A percentile compares a stretch with the other conserved stretches of the same genome.
phyloP scores from a whole-genome alignment of 192 early-diverging fungal genomes.

The Tieghemiomyces parasiticus region DNA sequence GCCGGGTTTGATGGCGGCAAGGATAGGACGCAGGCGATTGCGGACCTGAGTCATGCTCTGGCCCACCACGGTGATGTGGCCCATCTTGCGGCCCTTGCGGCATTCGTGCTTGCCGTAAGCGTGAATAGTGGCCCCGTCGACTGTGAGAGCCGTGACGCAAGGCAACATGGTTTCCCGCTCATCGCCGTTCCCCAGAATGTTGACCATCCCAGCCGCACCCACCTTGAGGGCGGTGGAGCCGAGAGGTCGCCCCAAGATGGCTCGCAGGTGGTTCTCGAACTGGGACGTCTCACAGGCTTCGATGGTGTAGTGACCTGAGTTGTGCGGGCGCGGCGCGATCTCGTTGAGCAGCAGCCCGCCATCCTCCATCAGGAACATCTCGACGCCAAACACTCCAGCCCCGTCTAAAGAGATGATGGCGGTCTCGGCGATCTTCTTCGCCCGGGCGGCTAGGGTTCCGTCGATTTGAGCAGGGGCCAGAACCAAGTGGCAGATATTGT shows the following conservation, averaged over 20 bases:
- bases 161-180: conserved; percentile 43
- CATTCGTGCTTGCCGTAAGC: conserved; percentile 89
- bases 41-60: conserved; percentile 71
- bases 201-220: conserved; percentile 84
- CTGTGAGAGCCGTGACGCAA: conserved; percentile 37
- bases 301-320: conserved; percentile 98
- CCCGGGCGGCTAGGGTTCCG: conserved; percentile 50
- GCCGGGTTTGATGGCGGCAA: conserved; percentile 33
- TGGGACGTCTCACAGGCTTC: conserved; percentile 96
- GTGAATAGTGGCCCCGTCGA: conserved; percentile 81
- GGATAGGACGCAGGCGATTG: conserved; percentile 38
- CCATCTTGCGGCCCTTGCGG: conserved; percentile 90
- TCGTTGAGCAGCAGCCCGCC: conserved; percentile 87
- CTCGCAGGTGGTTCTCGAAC: conserved; percentile 88
- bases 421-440: conserved; percentile 70
- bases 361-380: conserved; percentile 89
- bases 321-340: conserved; percentile 97
- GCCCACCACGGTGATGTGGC: conserved; percentile 87
- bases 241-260: conserved; percentile 80
- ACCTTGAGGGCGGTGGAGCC: conserved; percentile 81
- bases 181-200: conserved; percentile 67
- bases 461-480: conserved; percentile 94
- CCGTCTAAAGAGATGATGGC: conserved; percentile 57
- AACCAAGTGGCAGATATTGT: conserved; percentile 92
- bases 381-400: conserved; percentile 92